Evolutionary conservation across 345 rosid species (phyloP), one percentile per base, ranked within the genome.

Genomic region (Salix dunnii): DNA sequence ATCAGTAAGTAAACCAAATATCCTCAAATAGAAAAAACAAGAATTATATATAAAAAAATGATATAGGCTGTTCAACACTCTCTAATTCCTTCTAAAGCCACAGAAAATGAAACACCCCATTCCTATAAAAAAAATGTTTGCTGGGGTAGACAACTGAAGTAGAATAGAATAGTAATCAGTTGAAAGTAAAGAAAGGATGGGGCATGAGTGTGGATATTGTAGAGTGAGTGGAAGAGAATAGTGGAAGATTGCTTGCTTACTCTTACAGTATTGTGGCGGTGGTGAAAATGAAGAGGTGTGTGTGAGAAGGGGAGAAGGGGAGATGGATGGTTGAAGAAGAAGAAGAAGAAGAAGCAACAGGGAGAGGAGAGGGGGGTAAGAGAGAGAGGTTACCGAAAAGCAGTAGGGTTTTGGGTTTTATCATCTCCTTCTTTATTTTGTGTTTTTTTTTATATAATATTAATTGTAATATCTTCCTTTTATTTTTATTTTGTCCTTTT

Each of bases 331-430:
- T 33, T 48, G 73, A 42, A 21, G 14, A 46, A 21, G 77, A 74
- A 12, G 43, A 13, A 65, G 77, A 16, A 46, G 68, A n/a, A n/a
- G n/a, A 9, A 35, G 27, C 21, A 14, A 63, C 30, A 67, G 3
- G 12, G 3, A 23, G 23, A 27, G 66, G 4, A 1, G 36, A 12
- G 1, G 74, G 64, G 63, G 35, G 30, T 18, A 10, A 14, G 38
- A 23, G 36, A 5, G 18, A 35, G 79, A 71, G 60, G 72, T 72
- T 67, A 63, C 61, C 66, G 36, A 48, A 17, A 66, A 6, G 69
- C 64, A 25, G 80, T 81, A 81, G 83, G 83, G 83, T 81, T 81
- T 81, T 81, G 84, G 84, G 84, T 73, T 81, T 81, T 81, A 77
- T 80, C 76, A 72, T 58, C 76, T 7, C 28, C 70, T 62, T 40